A percentile compares a stretch with the other conserved stretches of the same genome.
phyloP scores from a whole-genome alignment of 176 grass and related monocot genomes.

The Phoenix dactylifera region DNA sequence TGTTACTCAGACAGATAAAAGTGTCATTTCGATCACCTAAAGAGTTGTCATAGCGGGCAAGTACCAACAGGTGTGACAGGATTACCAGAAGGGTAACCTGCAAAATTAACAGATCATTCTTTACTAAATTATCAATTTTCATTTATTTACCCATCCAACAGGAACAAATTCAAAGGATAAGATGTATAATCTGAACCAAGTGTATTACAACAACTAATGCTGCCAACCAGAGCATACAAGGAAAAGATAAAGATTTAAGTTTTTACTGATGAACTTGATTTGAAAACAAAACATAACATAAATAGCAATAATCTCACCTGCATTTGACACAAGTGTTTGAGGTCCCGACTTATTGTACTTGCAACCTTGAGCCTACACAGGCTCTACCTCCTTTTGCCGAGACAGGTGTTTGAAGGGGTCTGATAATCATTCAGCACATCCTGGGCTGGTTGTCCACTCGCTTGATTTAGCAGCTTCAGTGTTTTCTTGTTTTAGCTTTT shows the following conservation, averaged over 20 bases:
- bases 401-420: constrained; percentile 41
- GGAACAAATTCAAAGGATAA: no score
- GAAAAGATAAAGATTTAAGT: no score
- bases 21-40: constrained; percentile 37
- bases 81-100: constrained; percentile 55
- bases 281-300: no score
- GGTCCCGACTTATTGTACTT: constrained; percentile 50
- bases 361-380: constrained; percentile 24
- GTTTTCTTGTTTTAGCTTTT: constrained; percentile 29
- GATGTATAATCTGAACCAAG: no score
- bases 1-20: no score
- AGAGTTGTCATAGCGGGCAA: constrained; percentile 73
- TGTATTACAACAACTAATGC: no score
- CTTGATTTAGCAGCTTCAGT: constrained; percentile 39
- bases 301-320: constrained; percentile 28
- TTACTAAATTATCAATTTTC: no score
- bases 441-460: constrained; percentile 51
- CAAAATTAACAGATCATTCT: not conserved
- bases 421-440: constrained; percentile 30
- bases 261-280: no score
- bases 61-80: constrained; percentile 41
- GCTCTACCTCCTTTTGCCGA: constrained; percentile 49
- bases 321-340: constrained; percentile 39
- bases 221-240: no score
- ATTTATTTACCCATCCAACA: not conserved